A percentile compares a stretch with the other conserved stretches of the same genome.
Evolutionary conservation across 2,329 filamentous ascomycete genomes (phyloP).

Genomic region (Parastagonospora nodorum): DNA sequence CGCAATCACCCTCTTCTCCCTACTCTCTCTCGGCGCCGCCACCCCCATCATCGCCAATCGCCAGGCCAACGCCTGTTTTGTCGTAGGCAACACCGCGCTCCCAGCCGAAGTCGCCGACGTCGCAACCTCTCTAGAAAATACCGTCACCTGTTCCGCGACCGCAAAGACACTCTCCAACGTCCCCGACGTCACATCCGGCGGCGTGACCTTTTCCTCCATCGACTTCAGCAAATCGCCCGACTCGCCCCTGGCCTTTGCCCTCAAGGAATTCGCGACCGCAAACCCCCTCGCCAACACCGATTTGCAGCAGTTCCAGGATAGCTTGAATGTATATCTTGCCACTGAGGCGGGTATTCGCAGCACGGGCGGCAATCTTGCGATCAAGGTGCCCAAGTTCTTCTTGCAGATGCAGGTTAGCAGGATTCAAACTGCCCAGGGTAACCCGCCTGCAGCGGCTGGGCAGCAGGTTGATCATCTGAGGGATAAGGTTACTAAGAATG

Average conservation of each 20-base stretch:
- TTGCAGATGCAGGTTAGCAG: conserved; percentile 63
- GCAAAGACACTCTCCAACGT: conserved; percentile 58
- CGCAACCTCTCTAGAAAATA: conserved; percentile 50
- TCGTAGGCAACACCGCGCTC: conserved; percentile 57
- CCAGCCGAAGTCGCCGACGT: conserved; percentile 56
- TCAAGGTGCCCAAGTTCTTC: conserved; percentile 70
- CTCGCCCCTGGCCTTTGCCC: conserved; percentile 60
- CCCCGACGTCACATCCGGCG: conserved; percentile 61
- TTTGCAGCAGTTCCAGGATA: conserved; percentile 58
- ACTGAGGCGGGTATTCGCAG: conserved; percentile 65
- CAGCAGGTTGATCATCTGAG: conserved; percentile 62
- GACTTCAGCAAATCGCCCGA: conserved; percentile 60
- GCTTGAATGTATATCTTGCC: conserved; percentile 62
- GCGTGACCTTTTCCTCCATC: conserved; percentile 58
- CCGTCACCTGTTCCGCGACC: conserved; percentile 57
- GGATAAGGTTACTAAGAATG: conserved; percentile 64
- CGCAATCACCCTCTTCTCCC: conserved; percentile 12
- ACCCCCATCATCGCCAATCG: conserved; percentile 18
- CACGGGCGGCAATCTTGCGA: conserved; percentile 57
- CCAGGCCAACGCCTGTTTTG: conserved; percentile 55
- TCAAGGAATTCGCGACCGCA: conserved; percentile 59
- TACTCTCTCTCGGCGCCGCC: conserved; percentile 17
- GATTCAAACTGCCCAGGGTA: conserved; percentile 65
- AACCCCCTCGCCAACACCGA: conserved; percentile 56
- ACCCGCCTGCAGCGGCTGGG: conserved; percentile 56